Percentiles rank a stretch among this genome's conserved stretches.
These are phyloP conservation scores for Botrytis tulipae DNA, from an alignment of 2,329 filamentous ascomycete genomes.

Conservation along the genomic window DNA sequence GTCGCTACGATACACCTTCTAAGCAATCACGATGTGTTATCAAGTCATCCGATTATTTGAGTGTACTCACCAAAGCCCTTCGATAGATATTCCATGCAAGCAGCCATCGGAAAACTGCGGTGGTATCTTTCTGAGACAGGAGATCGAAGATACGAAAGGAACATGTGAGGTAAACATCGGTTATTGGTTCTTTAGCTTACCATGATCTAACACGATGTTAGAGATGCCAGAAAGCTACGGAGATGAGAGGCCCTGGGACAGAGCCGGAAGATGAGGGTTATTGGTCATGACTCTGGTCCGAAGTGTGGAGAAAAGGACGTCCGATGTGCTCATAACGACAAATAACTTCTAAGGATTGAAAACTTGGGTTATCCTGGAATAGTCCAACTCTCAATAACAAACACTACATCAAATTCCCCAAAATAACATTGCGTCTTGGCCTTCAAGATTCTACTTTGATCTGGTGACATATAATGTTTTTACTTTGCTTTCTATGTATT, in stretches of 20 bases:
- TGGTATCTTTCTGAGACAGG: slow-evolving; percentile 32
- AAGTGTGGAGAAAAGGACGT: neutral
- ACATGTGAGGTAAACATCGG: slow-evolving; percentile 24
- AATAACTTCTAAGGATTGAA: neutral
- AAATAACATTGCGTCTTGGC: neutral
- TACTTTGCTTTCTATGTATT: neutral
- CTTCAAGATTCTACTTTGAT: neutral
- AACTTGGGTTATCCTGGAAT: neutral
- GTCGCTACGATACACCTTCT: neutral
- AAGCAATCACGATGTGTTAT: slow-evolving; percentile 32
- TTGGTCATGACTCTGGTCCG: slow-evolving; percentile 23
- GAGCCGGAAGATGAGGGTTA: slow-evolving; percentile 30
- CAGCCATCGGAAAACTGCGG: slow-evolving; percentile 28
- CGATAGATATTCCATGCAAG: slow-evolving; percentile 28
- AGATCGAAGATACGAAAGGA: slow-evolving; percentile 28
- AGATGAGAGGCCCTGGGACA: slow-evolving; percentile 14
- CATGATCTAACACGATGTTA: slow-evolving; percentile 20
- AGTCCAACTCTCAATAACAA: neutral
- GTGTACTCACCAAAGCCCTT: slow-evolving; percentile 31
- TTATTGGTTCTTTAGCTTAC: too few relatives aligned
- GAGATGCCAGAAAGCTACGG: slow-evolving; percentile 27
- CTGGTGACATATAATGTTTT: neutral
- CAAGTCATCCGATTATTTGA: slow-evolving; percentile 34
- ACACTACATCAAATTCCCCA: neutral
- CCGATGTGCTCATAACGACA: neutral